Base-by-base conservation (phyloP, 2,329 filamentous ascomycete genomes). In the Aspergillus sp. region DNA sequence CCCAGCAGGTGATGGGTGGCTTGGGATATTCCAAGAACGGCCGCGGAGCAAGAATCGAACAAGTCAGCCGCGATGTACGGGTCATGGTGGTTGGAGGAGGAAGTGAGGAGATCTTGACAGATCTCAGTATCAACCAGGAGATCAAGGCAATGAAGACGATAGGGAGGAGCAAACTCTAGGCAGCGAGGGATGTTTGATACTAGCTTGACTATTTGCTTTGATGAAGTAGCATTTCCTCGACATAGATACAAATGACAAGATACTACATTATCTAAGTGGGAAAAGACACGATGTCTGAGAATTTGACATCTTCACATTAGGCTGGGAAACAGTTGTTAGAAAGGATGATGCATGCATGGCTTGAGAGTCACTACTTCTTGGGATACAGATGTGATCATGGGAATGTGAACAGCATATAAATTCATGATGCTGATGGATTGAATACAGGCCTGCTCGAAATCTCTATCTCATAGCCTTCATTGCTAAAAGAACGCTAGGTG, bases 21-120 rank as follows among this genome's bases (percentile, higher is more conserved):
- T 71, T 76, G 2, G 79, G 79, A 1, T 82, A 81, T 53, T 76
- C 79, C 44, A 76, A 73, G 41, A 71, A 69, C 36, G 76, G 77
- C 0, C 71, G 72, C 1, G 79, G 79, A 0, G 75, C 73, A 2
- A 68, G 76, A 4, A 71, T 82, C 8, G 80, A 82, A 65, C 79
- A 82, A 60, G 77, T 82, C 38, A 79, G 76, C 57, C 70, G 80
- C 0, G 79, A 82, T 63, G 62, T 82, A 35, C 68, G 79, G 6
- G 75, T 79, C 64, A 78, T 78, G 74, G 77, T 81, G 9, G 72
- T 82, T 0, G 79, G 79, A 3, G 79, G 79, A 10, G 80, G 79
- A 0, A 81, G 79, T 52, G 80, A 82, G 54, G 80, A 82, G 63
- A 81, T 82, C 49, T 70, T 82, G 43, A 72, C 74, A 0, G 79